Evolutionary conservation across 2,329 filamentous ascomycete genomes (phyloP).

Genomic region (Fulvia fulva): DNA sequence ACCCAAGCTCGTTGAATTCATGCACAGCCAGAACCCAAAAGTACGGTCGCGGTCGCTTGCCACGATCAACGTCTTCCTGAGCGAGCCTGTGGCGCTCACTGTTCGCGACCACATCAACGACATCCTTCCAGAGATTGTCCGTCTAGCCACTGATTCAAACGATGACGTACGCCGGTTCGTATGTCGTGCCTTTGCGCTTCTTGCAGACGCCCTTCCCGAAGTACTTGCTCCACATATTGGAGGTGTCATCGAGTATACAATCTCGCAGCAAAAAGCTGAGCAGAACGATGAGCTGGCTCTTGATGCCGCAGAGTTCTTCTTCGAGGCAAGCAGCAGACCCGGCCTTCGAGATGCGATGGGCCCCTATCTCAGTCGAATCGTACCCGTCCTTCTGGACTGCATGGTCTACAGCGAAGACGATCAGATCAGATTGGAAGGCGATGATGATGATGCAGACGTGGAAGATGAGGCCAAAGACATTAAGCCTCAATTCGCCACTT

Average conservation of each 20-base stretch:
- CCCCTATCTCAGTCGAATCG: conserved; percentile 76
- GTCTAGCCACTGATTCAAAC: conserved; percentile 70
- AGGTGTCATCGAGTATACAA: conserved; percentile 88
- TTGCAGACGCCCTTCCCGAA: conserved; percentile 86
- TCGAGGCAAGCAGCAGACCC: conserved; percentile 84
- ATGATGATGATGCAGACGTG: conserved; percentile 68
- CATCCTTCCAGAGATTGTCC: conserved; percentile 78
- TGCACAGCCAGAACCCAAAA: conserved; percentile 68
- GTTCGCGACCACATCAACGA: conserved; percentile 76
- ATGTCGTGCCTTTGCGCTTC: conserved; percentile 85
- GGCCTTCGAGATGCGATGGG: conserved; percentile 70
- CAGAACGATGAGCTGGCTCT: conserved; percentile 86
- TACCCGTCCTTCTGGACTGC: conserved; percentile 84
- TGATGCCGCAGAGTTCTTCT: conserved; percentile 96
- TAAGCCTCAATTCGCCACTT: conserved; percentile 83
- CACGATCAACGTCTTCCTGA: conserved; percentile 87
- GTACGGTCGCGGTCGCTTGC: conserved; percentile 76
- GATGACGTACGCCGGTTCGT: conserved; percentile 87
- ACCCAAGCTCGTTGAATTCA: conserved; percentile 85
- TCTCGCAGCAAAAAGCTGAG: conserved; percentile 75
- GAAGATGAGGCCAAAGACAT: conserved; percentile 90
- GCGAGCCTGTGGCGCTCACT: conserved; percentile 66
- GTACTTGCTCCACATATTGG: conserved; percentile 84
- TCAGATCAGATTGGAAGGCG: conserved; percentile 76
- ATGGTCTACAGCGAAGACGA: conserved; percentile 98